A percentile compares a stretch with the other conserved stretches of the same genome.
phyloP scores from a whole-genome alignment of 78 protist species.

The Emiliania huxleyi region DNA sequence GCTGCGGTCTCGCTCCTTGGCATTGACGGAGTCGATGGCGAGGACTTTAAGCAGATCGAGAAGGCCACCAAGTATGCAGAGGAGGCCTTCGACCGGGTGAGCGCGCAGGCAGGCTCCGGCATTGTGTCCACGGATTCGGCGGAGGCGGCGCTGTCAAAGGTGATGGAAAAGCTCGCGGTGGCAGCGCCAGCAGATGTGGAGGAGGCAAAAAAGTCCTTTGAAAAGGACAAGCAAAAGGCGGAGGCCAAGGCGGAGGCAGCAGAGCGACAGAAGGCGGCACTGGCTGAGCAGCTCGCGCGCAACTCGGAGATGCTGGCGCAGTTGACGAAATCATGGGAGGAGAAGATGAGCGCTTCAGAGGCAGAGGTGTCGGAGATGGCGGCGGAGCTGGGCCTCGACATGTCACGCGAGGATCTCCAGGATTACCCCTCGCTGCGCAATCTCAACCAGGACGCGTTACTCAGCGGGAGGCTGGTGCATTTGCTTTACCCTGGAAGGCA shows the following conservation, averaged over 20 bases:
- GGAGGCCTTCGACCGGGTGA: neutral
- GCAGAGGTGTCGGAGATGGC: conserved; percentile 42
- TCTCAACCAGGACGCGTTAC: conserved; percentile 57
- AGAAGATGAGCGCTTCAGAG: conserved; percentile 10
- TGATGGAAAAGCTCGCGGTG: neutral
- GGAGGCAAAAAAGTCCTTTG: neutral
- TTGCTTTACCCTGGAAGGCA: neutral
- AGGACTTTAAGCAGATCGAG: neutral
- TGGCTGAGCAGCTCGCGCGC: neutral
- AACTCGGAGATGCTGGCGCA: conserved; percentile 14
- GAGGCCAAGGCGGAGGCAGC: neutral
- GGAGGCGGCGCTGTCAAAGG: neutral
- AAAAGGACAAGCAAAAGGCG: neutral
- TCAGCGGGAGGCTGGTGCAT: conserved; percentile 31
- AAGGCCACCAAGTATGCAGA: neutral
- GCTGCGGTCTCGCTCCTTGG: neutral
- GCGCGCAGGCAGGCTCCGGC: neutral
- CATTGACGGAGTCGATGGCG: neutral
- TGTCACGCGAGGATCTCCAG: neutral
- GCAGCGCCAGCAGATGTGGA: neutral
- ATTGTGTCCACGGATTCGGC: neutral
- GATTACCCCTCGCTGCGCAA: conserved; percentile 20
- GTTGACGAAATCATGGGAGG: conserved; percentile 64
- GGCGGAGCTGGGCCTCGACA: neutral
- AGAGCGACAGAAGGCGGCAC: neutral